Base-by-base conservation (phyloP, 2,329 filamentous ascomycete genomes). In the Hymenoscyphus fraxineus region DNA sequence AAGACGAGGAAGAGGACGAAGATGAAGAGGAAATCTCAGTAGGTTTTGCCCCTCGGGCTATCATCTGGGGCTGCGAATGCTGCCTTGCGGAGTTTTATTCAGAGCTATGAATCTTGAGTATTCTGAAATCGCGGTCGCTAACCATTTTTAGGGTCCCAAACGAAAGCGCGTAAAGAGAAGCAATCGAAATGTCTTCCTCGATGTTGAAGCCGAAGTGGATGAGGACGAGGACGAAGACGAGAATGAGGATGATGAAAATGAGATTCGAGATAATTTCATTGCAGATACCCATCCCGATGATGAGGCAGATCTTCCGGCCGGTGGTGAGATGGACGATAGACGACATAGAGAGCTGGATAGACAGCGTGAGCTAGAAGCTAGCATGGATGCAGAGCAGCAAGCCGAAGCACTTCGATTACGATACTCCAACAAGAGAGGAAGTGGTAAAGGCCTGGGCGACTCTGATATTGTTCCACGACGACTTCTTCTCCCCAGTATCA, bases 171-270 rank as follows among this genome's bases (percentile, higher is more conserved):
- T 61, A 16, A 79, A 83, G 74, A 89, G 88, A 76, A 87, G 90
- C 69, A 85, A 85, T 69, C 87, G 92, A 68, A 91, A 92, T 72
- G 88, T 90, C 73, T 97, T 97, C 86, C 88, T 99, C 79, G 95
- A 99, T 87, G 92, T 94, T 74, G 95, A 99, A 82, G 95, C 95
- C 76, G 95, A 97, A 79, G 95, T 99, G 71, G 95, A 98, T 74
- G 95, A 91, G 65, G 88, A 96, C 68, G 93, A 96, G 72, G 93
- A 97, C 72, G 91, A 92, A 70, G 89, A 85, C 70, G 91, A 91
- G 67, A 92, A 96, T 69, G 92, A 96, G 60, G 94, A 97, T 71
- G 92, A 96, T 71, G 93, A 96, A 62, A 88, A 93, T 71, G 92
- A 89, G 70, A 87, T 88, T 61, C 76, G 83, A 64, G 92, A 92